These are phyloP conservation scores for Microbotryum saponariae DNA, from an alignment of 1,284 basidiomycete species.

Conservation along the genomic window DNA sequence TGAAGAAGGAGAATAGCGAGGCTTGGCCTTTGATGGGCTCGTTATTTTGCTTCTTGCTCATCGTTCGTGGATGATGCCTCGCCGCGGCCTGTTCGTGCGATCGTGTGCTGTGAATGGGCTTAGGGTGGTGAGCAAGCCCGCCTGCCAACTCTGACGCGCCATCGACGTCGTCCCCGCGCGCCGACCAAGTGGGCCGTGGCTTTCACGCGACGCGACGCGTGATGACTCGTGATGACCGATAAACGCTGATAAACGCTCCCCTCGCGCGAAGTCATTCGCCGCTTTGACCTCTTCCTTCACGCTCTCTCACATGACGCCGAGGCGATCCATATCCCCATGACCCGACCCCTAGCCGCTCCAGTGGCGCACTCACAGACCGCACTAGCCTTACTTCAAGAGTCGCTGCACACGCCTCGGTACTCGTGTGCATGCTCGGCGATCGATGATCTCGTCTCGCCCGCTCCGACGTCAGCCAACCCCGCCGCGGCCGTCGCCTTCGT, in stretches of 20 bases:
- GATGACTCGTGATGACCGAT: neutral
- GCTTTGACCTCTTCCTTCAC: too few species aligned
- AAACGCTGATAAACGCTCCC: too few species aligned
- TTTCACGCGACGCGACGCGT: neutral
- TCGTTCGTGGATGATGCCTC: neutral
- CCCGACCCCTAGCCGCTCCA: neutral
- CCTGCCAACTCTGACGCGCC: neutral
- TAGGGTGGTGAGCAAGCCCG: neutral
- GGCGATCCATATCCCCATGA: neutral
- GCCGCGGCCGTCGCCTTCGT: too few species aligned
- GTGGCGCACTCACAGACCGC: conserved; percentile 1
- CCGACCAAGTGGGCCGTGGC: neutral
- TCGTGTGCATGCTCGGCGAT: neutral
- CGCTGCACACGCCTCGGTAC: neutral
- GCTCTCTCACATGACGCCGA: neutral
- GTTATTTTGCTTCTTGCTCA: conserved; percentile 11
- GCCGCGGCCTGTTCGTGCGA: neutral
- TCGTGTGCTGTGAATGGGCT: neutral
- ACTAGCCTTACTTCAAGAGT: neutral
- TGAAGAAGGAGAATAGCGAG: conserved; percentile 44
- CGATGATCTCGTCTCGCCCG: conserved; percentile 1
- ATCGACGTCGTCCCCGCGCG: neutral
- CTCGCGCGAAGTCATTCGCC: too few species aligned
- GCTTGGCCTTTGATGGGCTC: conserved; percentile 33
- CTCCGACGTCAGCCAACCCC: too few species aligned